Conservation (phyloP, 2,329 filamentous ascomycete species). For the Emergomyces orientalis region DNA sequence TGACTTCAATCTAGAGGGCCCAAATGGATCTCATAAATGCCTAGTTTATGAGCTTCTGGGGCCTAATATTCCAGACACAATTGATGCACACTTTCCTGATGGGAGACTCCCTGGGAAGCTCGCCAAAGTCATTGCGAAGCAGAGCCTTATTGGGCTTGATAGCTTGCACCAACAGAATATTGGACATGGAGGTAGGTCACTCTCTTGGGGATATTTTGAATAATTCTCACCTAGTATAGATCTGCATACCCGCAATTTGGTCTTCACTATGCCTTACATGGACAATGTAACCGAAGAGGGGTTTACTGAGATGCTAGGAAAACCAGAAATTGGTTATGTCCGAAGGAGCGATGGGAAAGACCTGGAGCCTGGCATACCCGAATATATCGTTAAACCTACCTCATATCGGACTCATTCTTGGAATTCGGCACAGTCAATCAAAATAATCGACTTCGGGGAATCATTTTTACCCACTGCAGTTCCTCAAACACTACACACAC, state of each 20-base stretch:
- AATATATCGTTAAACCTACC: conserved; percentile 21
- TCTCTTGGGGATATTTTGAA: conserved; percentile 7
- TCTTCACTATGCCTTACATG: conserved; percentile 18
- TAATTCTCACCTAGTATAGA: conserved; percentile 19
- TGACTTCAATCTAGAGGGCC: conserved; percentile 32
- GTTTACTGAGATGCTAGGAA: conserved; percentile 20
- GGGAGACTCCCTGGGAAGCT: conserved; percentile 33
- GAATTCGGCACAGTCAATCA: conserved; percentile 16
- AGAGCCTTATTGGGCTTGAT: conserved; percentile 31
- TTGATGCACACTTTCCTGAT: conserved; percentile 27
- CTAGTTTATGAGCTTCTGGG: conserved; percentile 37
- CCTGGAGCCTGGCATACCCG: conserved; percentile 18
- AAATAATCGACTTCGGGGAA: conserved; percentile 34
- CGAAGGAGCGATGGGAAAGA: conserved; percentile 19
- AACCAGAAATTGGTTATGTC: conserved; percentile 22
- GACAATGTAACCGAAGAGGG: conserved; percentile 15
- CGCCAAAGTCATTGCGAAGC: conserved; percentile 36
- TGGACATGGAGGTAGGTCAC: conserved; percentile 30
- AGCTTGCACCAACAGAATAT: conserved; percentile 34
- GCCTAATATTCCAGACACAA: conserved; percentile 31
- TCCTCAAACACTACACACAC: conserved; percentile 27
- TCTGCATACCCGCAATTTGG: conserved; percentile 24
- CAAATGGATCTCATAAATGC: conserved; percentile 39
- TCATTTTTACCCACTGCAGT: conserved; percentile 23
- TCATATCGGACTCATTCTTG: conserved; percentile 12